Base-by-base conservation (phyloP, 306 rosid species). In the Crataegus laevigata region DNA sequence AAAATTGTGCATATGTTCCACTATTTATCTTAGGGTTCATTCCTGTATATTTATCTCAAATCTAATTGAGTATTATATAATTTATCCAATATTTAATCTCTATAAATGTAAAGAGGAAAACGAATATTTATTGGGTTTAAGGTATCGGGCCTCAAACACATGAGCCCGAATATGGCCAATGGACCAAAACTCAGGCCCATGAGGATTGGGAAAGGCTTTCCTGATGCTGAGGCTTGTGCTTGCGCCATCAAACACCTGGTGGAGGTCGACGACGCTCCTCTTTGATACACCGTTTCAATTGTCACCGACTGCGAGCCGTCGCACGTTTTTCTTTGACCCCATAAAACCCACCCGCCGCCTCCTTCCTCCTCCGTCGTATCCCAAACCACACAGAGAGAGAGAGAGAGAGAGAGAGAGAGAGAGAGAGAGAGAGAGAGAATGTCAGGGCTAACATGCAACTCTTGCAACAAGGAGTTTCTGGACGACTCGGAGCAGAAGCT, bases 391-490 rank as follows among this genome's bases (percentile, higher is more conserved):
- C 14, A 42, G 47, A 42, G 0, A 42, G 47, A 42, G 47, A 42
- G 47, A 9, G 43, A n/a, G n/a, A n/a, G n/a, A n/a, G 40, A 36
- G 40, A 40, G 45, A 59, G 65, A 25, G 10, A 61, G 21, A 36
- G 40, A 36, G 40, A 40, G 45, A 59, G 65, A 25, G 10, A 61
- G 21, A 11, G 2, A 24, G 50, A 66, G 1, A 25, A 92, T 92
- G 99, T 81, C 96, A 18, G 88, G 84, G 3, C 75, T 96, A 57
- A 83, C 93, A 0, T 96, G 99, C 81, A 96, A 89, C 84, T 79
- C 99, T 71, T 96, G 98, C 90, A 96, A 96, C 97, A 75, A 87
- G n/a, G 98, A 89, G 66, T 88, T 92, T 70, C 69, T 17, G 3
- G 89, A 92, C 76, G 90, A 83, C 22, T 32, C 85, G 5, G 96